Conservation (phyloP, 2,329 filamentous ascomycete genomes). For the Pseudocercospora musae region DNA sequence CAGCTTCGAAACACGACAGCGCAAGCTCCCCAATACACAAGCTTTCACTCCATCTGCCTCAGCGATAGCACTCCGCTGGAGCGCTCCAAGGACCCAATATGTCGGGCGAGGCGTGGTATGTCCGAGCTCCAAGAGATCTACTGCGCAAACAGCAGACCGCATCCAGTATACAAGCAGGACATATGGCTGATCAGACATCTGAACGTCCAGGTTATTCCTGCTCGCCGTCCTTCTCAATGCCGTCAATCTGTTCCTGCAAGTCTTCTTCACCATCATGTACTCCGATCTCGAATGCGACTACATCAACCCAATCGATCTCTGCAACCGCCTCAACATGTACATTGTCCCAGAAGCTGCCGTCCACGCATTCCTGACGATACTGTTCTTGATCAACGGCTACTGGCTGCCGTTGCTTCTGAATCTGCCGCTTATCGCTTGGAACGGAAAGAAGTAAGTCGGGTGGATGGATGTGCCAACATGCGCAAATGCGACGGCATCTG, state of each 20-base stretch:
- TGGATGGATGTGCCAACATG: neutral
- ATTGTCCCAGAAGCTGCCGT: slow-evolving; percentile 98
- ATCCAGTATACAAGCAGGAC: slow-evolving; percentile 6
- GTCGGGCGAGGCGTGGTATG: slow-evolving; percentile 41
- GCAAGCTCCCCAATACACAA: neutral
- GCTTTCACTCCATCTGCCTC: slow-evolving; percentile 4
- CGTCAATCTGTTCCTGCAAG: slow-evolving; percentile 98
- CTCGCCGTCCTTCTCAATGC: slow-evolving; percentile 98
- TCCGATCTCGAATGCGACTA: slow-evolving; percentile 99
- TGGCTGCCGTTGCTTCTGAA: slow-evolving; percentile 93
- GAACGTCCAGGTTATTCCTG: slow-evolving; percentile 71
- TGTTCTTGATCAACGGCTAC: slow-evolving; percentile 98
- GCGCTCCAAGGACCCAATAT: slow-evolving; percentile 26
- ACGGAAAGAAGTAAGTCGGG: slow-evolving; percentile 86
- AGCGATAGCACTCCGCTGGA: neutral
- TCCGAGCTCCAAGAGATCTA: slow-evolving; percentile 1
- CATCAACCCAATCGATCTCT: slow-evolving; percentile 99
- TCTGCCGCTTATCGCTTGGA: slow-evolving; percentile 86
- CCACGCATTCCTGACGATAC: slow-evolving; percentile 88
- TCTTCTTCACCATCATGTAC: slow-evolving; percentile 99
- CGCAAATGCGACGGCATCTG: slow-evolving; percentile 23
- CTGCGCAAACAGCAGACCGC: slow-evolving; percentile 1
- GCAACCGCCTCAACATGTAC: slow-evolving; percentile 99
- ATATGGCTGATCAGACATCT: slow-evolving; percentile 5
- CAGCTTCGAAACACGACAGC: slow-evolving; percentile 1